Percentiles rank a stretch among this genome's conserved stretches.
phyloP scores from a whole-genome alignment of 139 green algal species.

The Coelastrella sp. region DNA sequence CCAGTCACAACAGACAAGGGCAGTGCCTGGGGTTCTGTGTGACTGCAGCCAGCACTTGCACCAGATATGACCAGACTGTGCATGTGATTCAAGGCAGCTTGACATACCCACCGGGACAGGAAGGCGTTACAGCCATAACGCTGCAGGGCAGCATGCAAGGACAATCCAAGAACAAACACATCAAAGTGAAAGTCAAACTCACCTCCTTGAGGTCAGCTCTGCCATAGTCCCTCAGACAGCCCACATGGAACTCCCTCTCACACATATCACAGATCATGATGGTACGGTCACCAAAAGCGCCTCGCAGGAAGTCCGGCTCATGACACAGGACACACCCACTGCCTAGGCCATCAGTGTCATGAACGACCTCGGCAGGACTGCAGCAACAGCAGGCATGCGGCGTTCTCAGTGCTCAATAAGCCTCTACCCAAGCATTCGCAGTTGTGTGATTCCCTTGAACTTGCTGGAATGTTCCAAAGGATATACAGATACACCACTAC shows the following conservation, averaged over 20 bases:
- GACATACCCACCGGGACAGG: too few species aligned
- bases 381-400: too few species aligned
- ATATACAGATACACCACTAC: too few species aligned
- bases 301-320: constrained; percentile 74
- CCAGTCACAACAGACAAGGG: too few species aligned
- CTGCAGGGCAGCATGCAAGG: not conserved
- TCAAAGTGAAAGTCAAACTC: not conserved
- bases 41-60: too few species aligned
- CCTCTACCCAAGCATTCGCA: too few species aligned
- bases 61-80: too few species aligned
- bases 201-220: constrained; percentile 72
- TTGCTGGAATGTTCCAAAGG: not conserved
- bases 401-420: too few species aligned
- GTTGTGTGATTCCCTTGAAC: too few species aligned
- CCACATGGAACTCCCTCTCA: constrained; percentile 96
- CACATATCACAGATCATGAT: constrained; percentile 97
- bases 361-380: constrained; percentile 44
- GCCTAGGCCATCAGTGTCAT: constrained; percentile 48
- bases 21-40: too few species aligned
- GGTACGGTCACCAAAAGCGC: constrained; percentile 86
- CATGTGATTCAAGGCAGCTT: too few species aligned
- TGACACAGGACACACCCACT: constrained; percentile 90
- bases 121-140: not conserved
- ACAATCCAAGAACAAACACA: not conserved
- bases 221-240: constrained; percentile 67